A percentile compares a stretch with the other conserved stretches of the same genome.
Conservation (phyloP, 208 protist species). For the Vickermania ingenoplastis region DNA sequence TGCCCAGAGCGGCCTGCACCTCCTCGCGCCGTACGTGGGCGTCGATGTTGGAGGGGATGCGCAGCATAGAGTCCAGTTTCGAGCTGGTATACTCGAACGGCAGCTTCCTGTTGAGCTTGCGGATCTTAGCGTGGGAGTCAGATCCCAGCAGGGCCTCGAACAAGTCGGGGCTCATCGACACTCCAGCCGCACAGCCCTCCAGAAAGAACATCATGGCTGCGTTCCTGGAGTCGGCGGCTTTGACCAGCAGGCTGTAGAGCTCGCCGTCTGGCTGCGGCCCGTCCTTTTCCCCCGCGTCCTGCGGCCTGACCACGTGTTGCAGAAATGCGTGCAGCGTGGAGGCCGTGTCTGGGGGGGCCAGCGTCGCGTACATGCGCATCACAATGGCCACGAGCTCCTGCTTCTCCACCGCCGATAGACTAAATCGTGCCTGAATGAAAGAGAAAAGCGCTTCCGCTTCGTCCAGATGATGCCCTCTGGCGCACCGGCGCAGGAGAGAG, state of each 20-base stretch:
- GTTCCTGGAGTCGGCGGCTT: slow-evolving; percentile 64
- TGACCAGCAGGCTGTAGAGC: slow-evolving; percentile 66
- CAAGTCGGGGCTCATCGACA: slow-evolving; percentile 38
- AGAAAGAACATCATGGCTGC: slow-evolving; percentile 81
- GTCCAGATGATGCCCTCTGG: slow-evolving; percentile 56
- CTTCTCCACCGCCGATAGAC: slow-evolving; percentile 33
- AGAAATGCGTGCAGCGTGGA: slow-evolving; percentile 54
- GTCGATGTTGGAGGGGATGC: slow-evolving; percentile 66
- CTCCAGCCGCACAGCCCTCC: slow-evolving; percentile 62
- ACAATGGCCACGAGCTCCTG: slow-evolving; percentile 80
- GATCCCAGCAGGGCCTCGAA: slow-evolving; percentile 56
- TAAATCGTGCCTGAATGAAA: slow-evolving; percentile 61
- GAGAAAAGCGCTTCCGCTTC: slow-evolving; percentile 66
- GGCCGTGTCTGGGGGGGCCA: slow-evolving; percentile 54
- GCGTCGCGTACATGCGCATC: slow-evolving; percentile 81
- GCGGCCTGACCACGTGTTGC: slow-evolving; percentile 28
- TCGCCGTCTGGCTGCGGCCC: slow-evolving; percentile 14
- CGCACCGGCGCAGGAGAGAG: slow-evolving; percentile 67
- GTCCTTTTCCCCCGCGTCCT: background rate
- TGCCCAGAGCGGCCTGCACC: slow-evolving; percentile 53
- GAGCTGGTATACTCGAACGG: slow-evolving; percentile 71
- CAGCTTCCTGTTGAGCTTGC: slow-evolving; percentile 52
- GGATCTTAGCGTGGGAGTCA: slow-evolving; percentile 30
- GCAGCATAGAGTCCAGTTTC: slow-evolving; percentile 56
- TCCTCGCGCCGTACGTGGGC: slow-evolving; percentile 79